Evolutionary conservation across 2,329 filamentous ascomycete genomes (phyloP).

Genomic region (Arthrobotrys sinensis): DNA sequence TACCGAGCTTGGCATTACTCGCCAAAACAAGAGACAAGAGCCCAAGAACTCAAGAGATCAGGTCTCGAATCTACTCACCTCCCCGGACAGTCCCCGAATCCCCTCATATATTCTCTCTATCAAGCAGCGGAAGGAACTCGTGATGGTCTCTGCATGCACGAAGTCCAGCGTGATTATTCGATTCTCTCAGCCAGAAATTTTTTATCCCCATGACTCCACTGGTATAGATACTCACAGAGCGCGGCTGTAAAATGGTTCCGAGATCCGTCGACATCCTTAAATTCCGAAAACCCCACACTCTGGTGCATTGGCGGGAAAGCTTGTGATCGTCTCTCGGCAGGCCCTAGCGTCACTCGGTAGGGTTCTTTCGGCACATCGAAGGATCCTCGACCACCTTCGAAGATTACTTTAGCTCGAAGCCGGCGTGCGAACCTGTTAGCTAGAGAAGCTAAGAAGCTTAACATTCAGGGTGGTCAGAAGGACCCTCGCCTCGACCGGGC

Average conservation of each 20-base stretch:
- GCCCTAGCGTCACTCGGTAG: constrained; percentile 18
- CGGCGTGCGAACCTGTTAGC: constrained; percentile 4
- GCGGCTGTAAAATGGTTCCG: constrained; percentile 50
- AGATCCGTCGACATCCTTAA: constrained; percentile 60
- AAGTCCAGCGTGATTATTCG: constrained; percentile 39
- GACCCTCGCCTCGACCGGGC: constrained; percentile 12
- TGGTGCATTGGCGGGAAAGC: constrained; percentile 42
- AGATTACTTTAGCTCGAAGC: neutral
- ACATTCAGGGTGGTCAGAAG: constrained; percentile 17
- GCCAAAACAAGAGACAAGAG: constrained; percentile 7
- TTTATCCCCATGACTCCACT: constrained; percentile 22
- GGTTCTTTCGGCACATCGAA: constrained; percentile 52
- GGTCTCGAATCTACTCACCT: neutral
- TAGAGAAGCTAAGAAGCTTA: constrained; percentile 34
- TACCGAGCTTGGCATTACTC: constrained; percentile 40
- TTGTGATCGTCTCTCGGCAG: constrained; percentile 45
- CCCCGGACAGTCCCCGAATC: constrained; percentile 29
- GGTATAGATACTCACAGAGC: constrained; percentile 1
- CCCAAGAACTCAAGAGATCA: constrained; percentile 15
- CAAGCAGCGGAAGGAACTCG: constrained; percentile 35
- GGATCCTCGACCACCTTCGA: constrained; percentile 27
- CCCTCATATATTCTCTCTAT: constrained; percentile 1
- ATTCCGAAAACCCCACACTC: constrained; percentile 38
- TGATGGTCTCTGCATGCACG: constrained; percentile 29
- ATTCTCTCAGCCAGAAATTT: neutral